These are phyloP conservation scores for Canavalia ensiformis DNA, from an alignment of 306 rosid species.

Conservation along the genomic window DNA sequence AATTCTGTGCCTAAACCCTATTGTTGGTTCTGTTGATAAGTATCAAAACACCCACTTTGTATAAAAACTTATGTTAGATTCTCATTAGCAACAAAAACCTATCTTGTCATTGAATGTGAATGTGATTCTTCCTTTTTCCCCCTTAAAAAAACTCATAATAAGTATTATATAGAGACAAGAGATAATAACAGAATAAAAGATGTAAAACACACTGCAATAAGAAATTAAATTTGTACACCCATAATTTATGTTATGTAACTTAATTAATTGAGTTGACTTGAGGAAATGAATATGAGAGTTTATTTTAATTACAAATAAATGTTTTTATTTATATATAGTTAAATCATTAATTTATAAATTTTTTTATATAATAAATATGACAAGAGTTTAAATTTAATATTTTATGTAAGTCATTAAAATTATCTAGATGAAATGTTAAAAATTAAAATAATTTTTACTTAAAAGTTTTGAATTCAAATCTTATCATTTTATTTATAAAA, in stretches of 20 bases:
- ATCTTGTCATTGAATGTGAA: background rate
- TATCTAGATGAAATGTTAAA: too few relatives aligned
- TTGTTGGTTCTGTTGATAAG: background rate
- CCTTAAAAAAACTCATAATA: background rate
- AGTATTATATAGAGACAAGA: background rate
- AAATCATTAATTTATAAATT: background rate
- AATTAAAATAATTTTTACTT: too few relatives aligned
- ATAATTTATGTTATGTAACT: too few relatives aligned
- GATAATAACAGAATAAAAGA: background rate
- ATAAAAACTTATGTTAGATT: background rate
- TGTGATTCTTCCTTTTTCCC: background rate
- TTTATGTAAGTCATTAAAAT: too few relatives aligned
- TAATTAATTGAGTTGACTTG: too few relatives aligned
- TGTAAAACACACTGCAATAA: too few relatives aligned
- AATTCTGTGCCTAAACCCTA: conserved; percentile 22
- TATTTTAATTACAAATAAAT: background rate
- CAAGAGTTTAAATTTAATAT: too few relatives aligned
- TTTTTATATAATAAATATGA: too few relatives aligned
- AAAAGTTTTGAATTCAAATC: too few relatives aligned
- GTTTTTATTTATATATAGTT: background rate
- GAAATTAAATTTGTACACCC: too few relatives aligned
- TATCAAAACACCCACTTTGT: conserved; percentile 3
- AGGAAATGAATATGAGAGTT: too few relatives aligned
- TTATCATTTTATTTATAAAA: too few relatives aligned
- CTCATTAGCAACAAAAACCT: background rate